Percentiles rank a stretch among this genome's conserved stretches.
phyloP scores from a whole-genome alignment of 768 basidiomycete species.

The Neoboletus subvelutipes region DNA sequence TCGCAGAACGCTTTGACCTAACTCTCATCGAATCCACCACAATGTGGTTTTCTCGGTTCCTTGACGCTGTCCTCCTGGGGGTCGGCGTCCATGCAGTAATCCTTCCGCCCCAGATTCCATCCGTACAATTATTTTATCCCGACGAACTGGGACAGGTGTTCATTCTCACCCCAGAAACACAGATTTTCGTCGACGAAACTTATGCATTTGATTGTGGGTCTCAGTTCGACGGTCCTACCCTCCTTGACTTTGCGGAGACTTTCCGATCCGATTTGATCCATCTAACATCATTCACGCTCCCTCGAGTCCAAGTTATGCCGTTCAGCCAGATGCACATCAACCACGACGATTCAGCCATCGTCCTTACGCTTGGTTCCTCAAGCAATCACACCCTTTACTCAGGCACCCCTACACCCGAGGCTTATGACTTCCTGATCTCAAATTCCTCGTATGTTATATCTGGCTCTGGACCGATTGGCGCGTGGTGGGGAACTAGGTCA shows the following conservation, averaged over 20 bases:
- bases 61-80: not conserved
- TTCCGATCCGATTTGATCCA: conserved; percentile 37
- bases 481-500: conserved; percentile 47
- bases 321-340: conserved; percentile 3
- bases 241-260: conserved; percentile 36
- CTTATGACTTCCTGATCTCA: conserved; percentile 38
- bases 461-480: conserved; percentile 36
- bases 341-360: conserved; percentile 20
- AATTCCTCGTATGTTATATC: conserved; percentile 32
- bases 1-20: not conserved
- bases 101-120: conserved; percentile 37
- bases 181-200: conserved; percentile 37
- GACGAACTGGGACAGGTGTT: conserved; percentile 26
- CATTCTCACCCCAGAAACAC: conserved; percentile 28
- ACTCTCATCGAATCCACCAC: not conserved
- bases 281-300: conserved; percentile 29
- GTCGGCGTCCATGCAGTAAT: not conserved
- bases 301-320: conserved; percentile 22
- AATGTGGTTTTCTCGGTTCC: conserved; percentile 1
- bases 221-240: conserved; percentile 28
- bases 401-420: conserved; percentile 38
- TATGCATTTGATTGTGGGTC: conserved; percentile 15
- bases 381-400: conserved; percentile 36
- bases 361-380: conserved; percentile 31
- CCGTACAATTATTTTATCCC: conserved; percentile 34